These are phyloP conservation scores for Rhizopogon sp. DNA, from an alignment of 768 basidiomycete genomes.

Conservation along the genomic window DNA sequence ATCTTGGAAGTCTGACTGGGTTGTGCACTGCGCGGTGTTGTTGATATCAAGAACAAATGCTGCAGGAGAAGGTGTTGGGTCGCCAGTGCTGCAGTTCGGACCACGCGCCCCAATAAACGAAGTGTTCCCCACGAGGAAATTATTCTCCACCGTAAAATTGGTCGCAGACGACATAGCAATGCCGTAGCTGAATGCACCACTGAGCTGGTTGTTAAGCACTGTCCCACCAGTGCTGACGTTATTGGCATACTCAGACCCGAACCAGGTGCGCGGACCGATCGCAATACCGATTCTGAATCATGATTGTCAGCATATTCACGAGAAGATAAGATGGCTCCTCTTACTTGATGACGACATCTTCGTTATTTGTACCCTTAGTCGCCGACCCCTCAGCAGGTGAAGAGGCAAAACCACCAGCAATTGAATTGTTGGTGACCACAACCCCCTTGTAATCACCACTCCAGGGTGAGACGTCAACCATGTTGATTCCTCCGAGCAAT, in stretches of 20 bases:
- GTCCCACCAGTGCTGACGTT: constrained; percentile 51
- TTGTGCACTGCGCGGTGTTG: constrained; percentile 32
- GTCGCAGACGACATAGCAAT: constrained; percentile 59
- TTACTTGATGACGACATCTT: constrained; percentile 69
- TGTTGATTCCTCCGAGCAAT: constrained; percentile 69
- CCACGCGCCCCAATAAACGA: constrained; percentile 70
- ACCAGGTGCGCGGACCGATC: constrained; percentile 75
- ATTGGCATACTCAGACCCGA: constrained; percentile 50
- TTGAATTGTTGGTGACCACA: constrained; percentile 60
- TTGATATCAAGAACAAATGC: constrained; percentile 54
- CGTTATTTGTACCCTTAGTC: constrained; percentile 47
- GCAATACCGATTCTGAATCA: constrained; percentile 68
- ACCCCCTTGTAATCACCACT: constrained; percentile 61
- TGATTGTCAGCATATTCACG: constrained; percentile 4
- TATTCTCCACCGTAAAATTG: constrained; percentile 65
- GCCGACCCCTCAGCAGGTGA: constrained; percentile 33
- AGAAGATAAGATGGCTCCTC: constrained; percentile 14
- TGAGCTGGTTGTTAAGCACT: constrained; percentile 52
- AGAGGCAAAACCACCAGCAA: constrained; percentile 67
- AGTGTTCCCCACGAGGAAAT: constrained; percentile 60
- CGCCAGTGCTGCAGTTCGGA: constrained; percentile 52
- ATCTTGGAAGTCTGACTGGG: constrained; percentile 49
- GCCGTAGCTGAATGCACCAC: constrained; percentile 70
- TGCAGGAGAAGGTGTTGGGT: constrained; percentile 47
- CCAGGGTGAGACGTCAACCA: constrained; percentile 71